Evolutionary conservation across 352 stramenopile genomes (phyloP), one percentile per base, ranked within the genome.

Genomic region (Globisporangium lucens): DNA sequence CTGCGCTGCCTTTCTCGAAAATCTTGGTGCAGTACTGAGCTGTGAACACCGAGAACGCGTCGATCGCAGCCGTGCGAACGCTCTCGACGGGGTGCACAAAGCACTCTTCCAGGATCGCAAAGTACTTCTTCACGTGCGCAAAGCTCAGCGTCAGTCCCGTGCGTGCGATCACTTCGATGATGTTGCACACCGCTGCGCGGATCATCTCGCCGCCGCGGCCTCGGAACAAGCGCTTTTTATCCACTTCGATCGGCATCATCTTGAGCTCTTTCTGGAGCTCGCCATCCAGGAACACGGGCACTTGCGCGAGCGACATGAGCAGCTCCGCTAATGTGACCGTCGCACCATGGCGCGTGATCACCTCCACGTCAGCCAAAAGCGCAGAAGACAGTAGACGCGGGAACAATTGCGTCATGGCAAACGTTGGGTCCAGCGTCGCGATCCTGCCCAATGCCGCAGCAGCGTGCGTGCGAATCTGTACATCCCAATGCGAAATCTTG

Each of bases 401-500:
- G 17, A 99, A 69, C 24, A 99, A 71, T 4, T 75, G 71, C 2
- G 71, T 70, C 66, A 88, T 86, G 0, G 93, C 76, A 64, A 94
- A 89, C 0, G 72, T 47, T 2, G 83, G 82, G 69, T 99, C 91
- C 10, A 98, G 73, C 7, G 74, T 75, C 6, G 83, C 85, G 35
- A 99, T 88, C 35, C 79, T 84, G 5, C 89, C 88, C 6, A 99
- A 70, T 4, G 93, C 89, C 55, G 87, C 75, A 15, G 96, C 85
- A 13, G 94, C 80, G 13, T 99, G 82, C n/a, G 65, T 69, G 4
- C 97, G 89, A 52, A 99, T 96, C 7, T 92, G 77, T 3, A 74
- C 74, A 73, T 99, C 97, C 97, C 97, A 99, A 70, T 99, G 98
- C 56, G 79, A 75, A 33, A 99, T 84, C 74, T 99, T 99, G 7